Evolutionary conservation across 108 stramenopile genomes (phyloP), one percentile per base, ranked within the genome.

Genomic region (Stephanodiscus triporus): DNA sequence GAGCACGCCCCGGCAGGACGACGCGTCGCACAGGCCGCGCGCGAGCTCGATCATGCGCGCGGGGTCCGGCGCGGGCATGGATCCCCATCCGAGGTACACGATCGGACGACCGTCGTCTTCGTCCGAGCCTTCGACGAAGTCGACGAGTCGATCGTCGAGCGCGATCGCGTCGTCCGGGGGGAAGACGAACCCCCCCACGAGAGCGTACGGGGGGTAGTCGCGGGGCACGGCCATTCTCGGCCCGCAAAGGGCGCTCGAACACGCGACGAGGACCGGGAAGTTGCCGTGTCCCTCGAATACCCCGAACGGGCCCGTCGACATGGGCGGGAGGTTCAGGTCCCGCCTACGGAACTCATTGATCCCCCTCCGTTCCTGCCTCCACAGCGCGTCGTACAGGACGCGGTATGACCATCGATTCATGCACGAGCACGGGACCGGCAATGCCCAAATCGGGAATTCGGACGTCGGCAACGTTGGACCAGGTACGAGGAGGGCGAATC

Each of bases 1-100:
- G 17, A 57, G 29, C 0, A 57, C 30, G 56, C 16, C 56, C 3
- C 56, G 56, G 17, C 56, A 57, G 0, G 27, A 30, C 29, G 30
- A 14, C 13, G 56, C 27, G 6, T 24, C 30, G 30, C 56, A 57
- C 30, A 57, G 29, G 30, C 30, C 56, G 17, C 27, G 27, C 4
- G 56, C 56, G 16, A 57, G 56, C 13, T n/a, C 16, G 27, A 57
- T 29, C 16, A 57, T 4, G 6, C 29, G 16, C 2, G 20, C 16
- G 23, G 56, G 56, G 13, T 57, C 30, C 16, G 56, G 29, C 1
- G 56, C 30, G 2, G 64, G 36, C 79, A 80, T 80, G 14, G 55
- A 59, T 17, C 79, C 79, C 64, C 50, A 80, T 9, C 79, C 79
- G 20, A 62, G 50, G 14, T 80, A 80, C 13, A 75, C 65, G 9